These are phyloP conservation scores for Candida sp. DNA, from an alignment of 1,139 yeast species.

Conservation along the genomic window DNA sequence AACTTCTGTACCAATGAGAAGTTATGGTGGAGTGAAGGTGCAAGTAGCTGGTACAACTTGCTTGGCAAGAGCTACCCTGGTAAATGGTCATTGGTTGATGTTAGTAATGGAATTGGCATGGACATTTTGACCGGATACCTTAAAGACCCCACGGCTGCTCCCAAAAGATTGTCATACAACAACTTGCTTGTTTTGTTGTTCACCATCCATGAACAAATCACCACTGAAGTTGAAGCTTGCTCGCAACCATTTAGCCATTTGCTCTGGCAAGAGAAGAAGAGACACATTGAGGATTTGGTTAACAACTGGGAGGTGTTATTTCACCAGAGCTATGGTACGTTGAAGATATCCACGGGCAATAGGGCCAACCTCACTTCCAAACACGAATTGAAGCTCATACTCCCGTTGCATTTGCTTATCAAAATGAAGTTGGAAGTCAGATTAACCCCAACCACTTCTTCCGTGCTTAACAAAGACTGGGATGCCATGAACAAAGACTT, in stretches of 20 bases:
- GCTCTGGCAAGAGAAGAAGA: constrained; percentile 65
- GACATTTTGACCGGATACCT: constrained; percentile 48
- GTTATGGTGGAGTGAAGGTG: constrained; percentile 67
- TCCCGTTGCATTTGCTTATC: constrained; percentile 67
- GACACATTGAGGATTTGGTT: constrained; percentile 55
- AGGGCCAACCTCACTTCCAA: constrained; percentile 51
- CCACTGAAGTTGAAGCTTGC: constrained; percentile 43
- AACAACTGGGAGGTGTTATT: constrained; percentile 70
- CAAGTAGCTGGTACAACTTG: constrained; percentile 59
- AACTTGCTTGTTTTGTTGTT: constrained; percentile 69
- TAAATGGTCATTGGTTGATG: constrained; percentile 40
- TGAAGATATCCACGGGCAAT: constrained; percentile 56
- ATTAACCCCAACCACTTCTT: constrained; percentile 58
- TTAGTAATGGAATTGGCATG: constrained; percentile 62
- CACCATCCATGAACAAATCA: constrained; percentile 75
- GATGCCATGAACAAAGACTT: constrained; percentile 59
- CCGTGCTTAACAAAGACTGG: constrained; percentile 70
- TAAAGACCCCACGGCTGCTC: constrained; percentile 6
- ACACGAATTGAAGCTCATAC: constrained; percentile 62
- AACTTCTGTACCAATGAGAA: constrained; percentile 71
- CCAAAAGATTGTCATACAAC: constrained; percentile 44
- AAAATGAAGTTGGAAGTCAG: constrained; percentile 65
- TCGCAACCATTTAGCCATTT: constrained; percentile 29
- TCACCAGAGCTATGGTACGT: constrained; percentile 62
- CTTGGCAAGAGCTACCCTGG: constrained; percentile 18